Evolutionary conservation across 1,139 yeast species (phyloP), one percentile per base, ranked within the genome.

Genomic region (Magnusiomyces suaveolens): DNA sequence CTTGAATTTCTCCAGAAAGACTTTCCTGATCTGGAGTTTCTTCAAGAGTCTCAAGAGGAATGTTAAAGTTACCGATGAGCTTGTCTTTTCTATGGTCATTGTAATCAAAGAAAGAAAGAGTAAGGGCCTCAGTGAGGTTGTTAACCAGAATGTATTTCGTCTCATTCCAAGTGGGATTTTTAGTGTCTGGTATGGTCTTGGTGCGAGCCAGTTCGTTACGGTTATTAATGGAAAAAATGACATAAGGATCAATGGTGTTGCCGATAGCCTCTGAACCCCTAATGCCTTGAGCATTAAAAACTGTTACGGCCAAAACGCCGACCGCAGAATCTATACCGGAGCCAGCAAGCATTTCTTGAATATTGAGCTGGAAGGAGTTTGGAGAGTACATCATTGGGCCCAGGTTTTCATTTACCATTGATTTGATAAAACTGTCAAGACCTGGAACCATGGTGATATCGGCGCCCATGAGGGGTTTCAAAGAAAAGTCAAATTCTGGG

Each of bases 311-410:
- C 61, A 90, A 72, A 32, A 92, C 87, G 72, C 98, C 98, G 62
- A 88, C 77, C 10, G 97, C 85, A 25, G 94, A 81, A 63, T 84
- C 84, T 56, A 82, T 72, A 47, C 87, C 84, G 56, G 87, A 81
- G 65, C 97, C 96, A 26, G 95, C 85, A 64, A 92, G 72, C 66
- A 92, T 75, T 71, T 89, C 97, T 67, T 94, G 96, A 52, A 92
- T 79, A 65, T 92, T 92, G 66, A 92, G 74, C 73, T 92, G 96
- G 76, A 89, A 87, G 2, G 96, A 87, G 62, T 92, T 82, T 26
- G 98, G 98, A 51, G 86, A 76, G 65, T 87, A 85, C 53, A 92
- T 68, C 75, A 92, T 80, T 24, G 97, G 92, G n/a, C 97, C 97
- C 53, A 81, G 82, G 68, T 85, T 89, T 64, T 88, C 86, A 64